A percentile compares a stretch with the other conserved stretches of the same genome.
These are phyloP conservation scores for Pachyrhizus erosus DNA, from an alignment of 306 rosid species.

Conservation along the genomic window DNA sequence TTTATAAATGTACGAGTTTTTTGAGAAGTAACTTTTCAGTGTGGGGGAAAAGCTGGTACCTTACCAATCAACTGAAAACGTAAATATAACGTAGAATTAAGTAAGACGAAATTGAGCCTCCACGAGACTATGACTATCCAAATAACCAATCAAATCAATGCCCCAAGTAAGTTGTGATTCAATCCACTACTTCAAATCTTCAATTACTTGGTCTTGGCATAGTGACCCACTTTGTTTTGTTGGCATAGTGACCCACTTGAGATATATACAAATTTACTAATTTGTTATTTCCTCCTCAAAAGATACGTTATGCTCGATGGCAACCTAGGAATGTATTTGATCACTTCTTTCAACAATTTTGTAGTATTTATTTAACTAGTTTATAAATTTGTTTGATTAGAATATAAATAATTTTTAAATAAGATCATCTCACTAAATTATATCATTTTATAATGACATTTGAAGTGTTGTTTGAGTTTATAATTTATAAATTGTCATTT, in stretches of 20 bases:
- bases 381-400: background rate
- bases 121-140: background rate
- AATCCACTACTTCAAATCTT: background rate
- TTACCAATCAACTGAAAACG: no score
- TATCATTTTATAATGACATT: background rate
- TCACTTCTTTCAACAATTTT: background rate
- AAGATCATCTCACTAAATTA: background rate
- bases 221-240: background rate
- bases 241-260: background rate
- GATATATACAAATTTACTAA: background rate
- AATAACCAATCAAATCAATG: conserved; percentile 9
- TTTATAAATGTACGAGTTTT: background rate
- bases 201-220: conserved; percentile 1
- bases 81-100: background rate
- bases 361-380: background rate
- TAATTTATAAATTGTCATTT: no score
- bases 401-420: background rate
- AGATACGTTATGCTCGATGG: background rate
- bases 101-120: background rate
- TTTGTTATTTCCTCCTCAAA: background rate
- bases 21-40: background rate
- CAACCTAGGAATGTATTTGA: background rate
- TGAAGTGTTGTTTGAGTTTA: background rate
- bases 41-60: background rate
- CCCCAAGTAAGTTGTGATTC: background rate